Evolutionary conservation across 2,329 filamentous ascomycete species (phyloP), one percentile per base, ranked within the genome.

Genomic region (Fusarium redolens): DNA sequence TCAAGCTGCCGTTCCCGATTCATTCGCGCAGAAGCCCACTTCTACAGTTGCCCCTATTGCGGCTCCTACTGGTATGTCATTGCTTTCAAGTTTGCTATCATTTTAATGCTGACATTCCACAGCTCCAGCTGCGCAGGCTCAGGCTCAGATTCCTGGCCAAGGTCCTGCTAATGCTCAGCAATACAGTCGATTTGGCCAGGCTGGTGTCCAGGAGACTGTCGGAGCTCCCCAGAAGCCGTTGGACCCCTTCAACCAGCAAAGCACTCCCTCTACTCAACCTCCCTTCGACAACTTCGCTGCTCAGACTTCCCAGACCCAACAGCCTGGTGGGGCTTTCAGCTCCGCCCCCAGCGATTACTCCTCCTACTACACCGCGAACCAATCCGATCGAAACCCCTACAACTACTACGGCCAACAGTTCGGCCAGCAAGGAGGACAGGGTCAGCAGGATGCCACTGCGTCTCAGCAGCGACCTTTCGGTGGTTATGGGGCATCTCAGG

Each of bases 171-270:
- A 86, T 78, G 87, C 89, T 77, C 90, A 90, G 79, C 90, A 92
- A 77, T 95, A 91, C 77, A 90, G 89, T 65, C 91, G 93, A 63
- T 95, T 92, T 78, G 89, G 87, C 55, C 92, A 92, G 78, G 79
- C 87, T 59, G 86, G 85, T 60, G 82, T 87, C 38, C 91, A 91
- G 63, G 92, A 94, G 61, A 82, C 86, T 61, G 83, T 87, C 62
- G 82, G 86, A 63, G 83, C 87, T 47, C 85, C 89, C 25, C 92
- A 94, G 82, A 98, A 98, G 85, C 90, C 92, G 4, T 95, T 95
- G 82, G 96, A 98, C 80, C 90, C 93, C 1, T 98, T 97, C 80
- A 90, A 88, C 75, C 94, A 97, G 80, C 93, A 95, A 80, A 87
- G 89, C 71, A 82, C 84, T 20, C 81, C 85, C 12, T 78, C 82